These are phyloP conservation scores for Tetradesmus obliquus DNA, from an alignment of 139 green algal species.

Conservation along the genomic window DNA sequence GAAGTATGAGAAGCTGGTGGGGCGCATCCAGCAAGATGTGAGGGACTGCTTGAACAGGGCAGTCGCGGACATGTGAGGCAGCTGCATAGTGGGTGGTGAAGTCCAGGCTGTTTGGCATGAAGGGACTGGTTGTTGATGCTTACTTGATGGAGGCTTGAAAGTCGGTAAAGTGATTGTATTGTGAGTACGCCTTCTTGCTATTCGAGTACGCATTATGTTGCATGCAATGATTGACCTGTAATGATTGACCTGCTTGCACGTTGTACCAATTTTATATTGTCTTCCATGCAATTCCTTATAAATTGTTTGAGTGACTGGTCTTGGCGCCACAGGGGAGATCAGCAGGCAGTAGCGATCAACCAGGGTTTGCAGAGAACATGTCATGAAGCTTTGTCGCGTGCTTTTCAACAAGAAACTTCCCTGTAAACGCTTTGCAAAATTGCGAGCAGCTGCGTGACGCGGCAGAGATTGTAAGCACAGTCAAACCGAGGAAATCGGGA, in stretches of 20 bases:
- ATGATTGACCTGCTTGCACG: no score
- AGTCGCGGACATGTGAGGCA: conserved; percentile 7
- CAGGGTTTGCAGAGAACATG: neutral
- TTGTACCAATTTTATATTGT: no score
- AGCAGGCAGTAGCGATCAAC: neutral
- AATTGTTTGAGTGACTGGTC: no score
- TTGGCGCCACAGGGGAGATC: no score
- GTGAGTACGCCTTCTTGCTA: no score
- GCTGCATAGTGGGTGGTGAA: neutral
- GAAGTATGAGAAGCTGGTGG: conserved; percentile 29
- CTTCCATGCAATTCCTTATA: no score
- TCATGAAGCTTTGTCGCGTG: neutral
- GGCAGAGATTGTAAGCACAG: neutral
- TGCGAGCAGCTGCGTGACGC: neutral
- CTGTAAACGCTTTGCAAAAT: neutral
- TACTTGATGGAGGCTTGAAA: no score
- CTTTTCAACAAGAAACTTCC: neutral
- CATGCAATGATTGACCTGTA: no score
- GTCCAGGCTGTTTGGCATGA: neutral
- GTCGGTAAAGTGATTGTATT: no score
- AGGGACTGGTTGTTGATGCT: neutral
- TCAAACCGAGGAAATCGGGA: neutral
- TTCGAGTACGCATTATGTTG: no score
- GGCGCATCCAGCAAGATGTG: conserved; percentile 39
- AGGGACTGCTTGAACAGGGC: conserved; percentile 34